These are phyloP conservation scores for Aspergillus amoenus DNA, from an alignment of 2,329 filamentous ascomycete genomes.

Conservation along the genomic window DNA sequence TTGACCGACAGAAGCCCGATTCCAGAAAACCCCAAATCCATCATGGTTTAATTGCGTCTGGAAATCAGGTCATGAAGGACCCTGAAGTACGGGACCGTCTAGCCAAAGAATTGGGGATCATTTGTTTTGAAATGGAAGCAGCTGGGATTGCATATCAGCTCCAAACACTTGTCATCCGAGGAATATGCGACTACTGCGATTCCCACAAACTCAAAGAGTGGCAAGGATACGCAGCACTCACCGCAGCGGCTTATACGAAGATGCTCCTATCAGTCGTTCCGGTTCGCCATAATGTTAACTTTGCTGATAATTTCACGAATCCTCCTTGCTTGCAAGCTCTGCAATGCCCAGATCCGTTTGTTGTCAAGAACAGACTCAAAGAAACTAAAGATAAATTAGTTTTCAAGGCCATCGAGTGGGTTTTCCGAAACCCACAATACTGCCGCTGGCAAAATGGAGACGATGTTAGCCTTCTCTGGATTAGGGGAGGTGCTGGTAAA, in stretches of 20 bases:
- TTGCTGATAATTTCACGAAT: too few species aligned
- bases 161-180: constrained; percentile 15
- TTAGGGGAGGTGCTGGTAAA: too few species aligned
- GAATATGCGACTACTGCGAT: constrained; percentile 19
- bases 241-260: not conserved
- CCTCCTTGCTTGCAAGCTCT: too few species aligned
- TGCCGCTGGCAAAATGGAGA: too few species aligned
- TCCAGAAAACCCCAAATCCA: not conserved
- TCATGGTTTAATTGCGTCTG: constrained; percentile 9
- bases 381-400: too few species aligned
- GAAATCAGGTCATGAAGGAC: constrained; percentile 10
- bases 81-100: constrained; percentile 2
- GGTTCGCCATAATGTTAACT: too few species aligned
- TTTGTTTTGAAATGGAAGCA: constrained; percentile 14
- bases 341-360: too few species aligned
- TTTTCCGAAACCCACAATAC: too few species aligned
- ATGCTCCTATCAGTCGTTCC: too few species aligned
- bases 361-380: too few species aligned
- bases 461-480: too few species aligned
- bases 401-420: too few species aligned
- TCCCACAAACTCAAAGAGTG: not conserved
- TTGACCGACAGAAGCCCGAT: not conserved
- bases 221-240: not conserved
- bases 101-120: not conserved
- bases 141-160: constrained; percentile 13